A percentile compares a stretch with the other conserved stretches of the same genome.
Evolutionary conservation across 371 early-diverging fungal genomes (phyloP).

Genomic region (Mucor mucedo): DNA sequence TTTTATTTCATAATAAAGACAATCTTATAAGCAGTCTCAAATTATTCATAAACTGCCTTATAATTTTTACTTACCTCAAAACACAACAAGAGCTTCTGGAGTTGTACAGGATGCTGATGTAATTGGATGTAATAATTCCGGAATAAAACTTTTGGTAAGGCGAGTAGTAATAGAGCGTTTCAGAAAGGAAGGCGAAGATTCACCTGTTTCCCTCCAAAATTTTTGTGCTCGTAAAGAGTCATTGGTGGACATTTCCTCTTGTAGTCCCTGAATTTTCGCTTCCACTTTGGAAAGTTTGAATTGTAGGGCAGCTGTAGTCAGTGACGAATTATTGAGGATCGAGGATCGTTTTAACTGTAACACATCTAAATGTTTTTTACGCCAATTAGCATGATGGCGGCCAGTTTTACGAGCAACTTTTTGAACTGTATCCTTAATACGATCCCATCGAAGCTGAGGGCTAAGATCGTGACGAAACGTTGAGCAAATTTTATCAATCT

Average conservation of each 20-base stretch:
- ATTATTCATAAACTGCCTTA: no score
- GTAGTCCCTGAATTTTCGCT: neutral
- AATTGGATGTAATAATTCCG: no score
- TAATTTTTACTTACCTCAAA: no score
- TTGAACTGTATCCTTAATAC: neutral
- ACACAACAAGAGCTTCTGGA: no score
- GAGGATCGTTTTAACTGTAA: neutral
- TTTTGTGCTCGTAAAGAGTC: neutral
- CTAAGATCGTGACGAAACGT: neutral
- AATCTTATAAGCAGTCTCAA: no score
- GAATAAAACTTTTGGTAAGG: neutral
- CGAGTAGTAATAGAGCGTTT: constrained; percentile 4
- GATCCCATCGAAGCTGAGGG: constrained; percentile 2
- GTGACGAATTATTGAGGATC: neutral
- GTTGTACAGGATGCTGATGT: no score
- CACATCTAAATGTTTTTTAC: neutral
- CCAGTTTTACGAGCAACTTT: neutral
- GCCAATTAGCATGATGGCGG: neutral
- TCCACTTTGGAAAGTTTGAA: neutral
- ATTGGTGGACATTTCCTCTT: constrained; percentile 6
- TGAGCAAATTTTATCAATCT: neutral
- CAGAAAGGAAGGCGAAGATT: constrained; percentile 11
- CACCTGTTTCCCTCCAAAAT: constrained; percentile 15
- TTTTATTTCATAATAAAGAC: no score
- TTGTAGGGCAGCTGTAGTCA: no score